Conservation (phyloP, 2,329 filamentous ascomycete genomes). For the Neoarthrinium moseri region DNA sequence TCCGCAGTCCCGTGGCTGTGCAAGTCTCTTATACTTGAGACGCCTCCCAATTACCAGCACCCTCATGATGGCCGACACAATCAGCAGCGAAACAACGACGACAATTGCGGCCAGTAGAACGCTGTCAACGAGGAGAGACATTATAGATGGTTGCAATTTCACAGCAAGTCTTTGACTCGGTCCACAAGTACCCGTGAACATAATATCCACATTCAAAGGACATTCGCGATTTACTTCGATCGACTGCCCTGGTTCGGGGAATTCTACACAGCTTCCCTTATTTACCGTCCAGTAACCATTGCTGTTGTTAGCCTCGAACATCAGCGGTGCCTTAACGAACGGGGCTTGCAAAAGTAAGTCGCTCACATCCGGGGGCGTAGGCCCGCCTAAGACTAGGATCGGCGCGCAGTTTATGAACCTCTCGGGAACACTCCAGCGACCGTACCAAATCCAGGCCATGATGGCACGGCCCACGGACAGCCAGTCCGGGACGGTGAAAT, state of each 20-base stretch:
- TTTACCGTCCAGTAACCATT: slow-evolving; percentile 53
- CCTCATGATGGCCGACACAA: too few relatives aligned
- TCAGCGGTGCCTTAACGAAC: slow-evolving; percentile 65
- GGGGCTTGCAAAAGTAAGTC: neutral
- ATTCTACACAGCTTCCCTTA: slow-evolving; percentile 56
- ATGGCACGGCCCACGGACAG: slow-evolving; percentile 75
- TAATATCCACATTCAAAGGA: neutral
- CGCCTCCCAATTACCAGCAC: too few relatives aligned
- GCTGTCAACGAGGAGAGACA: too few relatives aligned
- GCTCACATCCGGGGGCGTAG: slow-evolving; percentile 37
- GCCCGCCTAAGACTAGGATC: slow-evolving; percentile 61
- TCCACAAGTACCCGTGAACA: neutral
- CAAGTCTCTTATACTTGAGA: too few relatives aligned
- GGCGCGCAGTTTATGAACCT: slow-evolving; percentile 98
- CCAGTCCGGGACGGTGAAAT: slow-evolving; percentile 69
- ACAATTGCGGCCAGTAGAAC: too few relatives aligned
- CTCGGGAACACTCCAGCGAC: slow-evolving; percentile 71
- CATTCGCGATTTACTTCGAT: slow-evolving; percentile 45
- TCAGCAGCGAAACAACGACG: too few relatives aligned
- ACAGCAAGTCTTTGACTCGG: too few relatives aligned
- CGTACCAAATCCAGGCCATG: slow-evolving; percentile 84
- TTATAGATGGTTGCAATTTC: too few relatives aligned
- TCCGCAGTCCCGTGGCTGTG: too few relatives aligned
- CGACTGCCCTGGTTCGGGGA: slow-evolving; percentile 64
- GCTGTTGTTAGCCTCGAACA: slow-evolving; percentile 69